Percentiles rank a stretch among this genome's conserved stretches.
phyloP scores from a whole-genome alignment of 441 rosid species.

The Kokia cookei region DNA sequence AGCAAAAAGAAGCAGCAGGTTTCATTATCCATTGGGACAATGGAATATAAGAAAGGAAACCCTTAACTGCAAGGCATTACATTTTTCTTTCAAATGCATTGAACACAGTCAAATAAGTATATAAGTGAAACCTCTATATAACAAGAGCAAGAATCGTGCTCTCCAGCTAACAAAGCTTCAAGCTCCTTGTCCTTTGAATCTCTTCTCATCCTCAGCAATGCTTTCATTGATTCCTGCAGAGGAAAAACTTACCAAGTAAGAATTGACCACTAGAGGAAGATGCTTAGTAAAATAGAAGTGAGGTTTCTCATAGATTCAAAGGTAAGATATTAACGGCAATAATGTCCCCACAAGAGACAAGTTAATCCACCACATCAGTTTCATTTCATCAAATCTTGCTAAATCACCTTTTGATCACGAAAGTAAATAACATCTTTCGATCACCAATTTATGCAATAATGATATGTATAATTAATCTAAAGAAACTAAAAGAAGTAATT shows the following conservation, averaged over 20 bases:
- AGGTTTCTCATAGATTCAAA: not conserved
- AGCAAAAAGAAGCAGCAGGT: constrained; percentile 1
- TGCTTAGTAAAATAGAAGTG: not conserved
- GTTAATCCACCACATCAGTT: not conserved
- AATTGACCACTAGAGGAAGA: not conserved
- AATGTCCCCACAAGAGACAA: not conserved
- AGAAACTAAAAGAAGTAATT: not conserved
- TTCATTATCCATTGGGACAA: not conserved
- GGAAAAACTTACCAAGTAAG: not conserved
- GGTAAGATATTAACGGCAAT: not conserved
- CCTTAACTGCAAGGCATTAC: not conserved
- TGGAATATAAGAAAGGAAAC: not conserved
- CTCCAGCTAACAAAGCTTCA: constrained; percentile 81
- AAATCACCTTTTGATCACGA: not conserved
- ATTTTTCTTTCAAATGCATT: not conserved
- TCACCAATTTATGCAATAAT: not conserved
- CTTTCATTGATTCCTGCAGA: constrained; percentile 70
- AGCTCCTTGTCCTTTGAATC: constrained; percentile 83
- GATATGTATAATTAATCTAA: not conserved
- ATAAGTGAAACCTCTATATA: constrained; percentile 61
- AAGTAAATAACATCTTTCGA: not conserved
- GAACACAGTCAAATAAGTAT: not conserved
- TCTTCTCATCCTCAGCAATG: constrained; percentile 73
- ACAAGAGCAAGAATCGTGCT: constrained; percentile 76
- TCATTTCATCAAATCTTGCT: not conserved